A percentile compares a stretch with the other conserved stretches of the same genome.
Evolutionary conservation across 164 flowering plant genomes (phyloP).

Genomic region (Pachysandra terminalis): DNA sequence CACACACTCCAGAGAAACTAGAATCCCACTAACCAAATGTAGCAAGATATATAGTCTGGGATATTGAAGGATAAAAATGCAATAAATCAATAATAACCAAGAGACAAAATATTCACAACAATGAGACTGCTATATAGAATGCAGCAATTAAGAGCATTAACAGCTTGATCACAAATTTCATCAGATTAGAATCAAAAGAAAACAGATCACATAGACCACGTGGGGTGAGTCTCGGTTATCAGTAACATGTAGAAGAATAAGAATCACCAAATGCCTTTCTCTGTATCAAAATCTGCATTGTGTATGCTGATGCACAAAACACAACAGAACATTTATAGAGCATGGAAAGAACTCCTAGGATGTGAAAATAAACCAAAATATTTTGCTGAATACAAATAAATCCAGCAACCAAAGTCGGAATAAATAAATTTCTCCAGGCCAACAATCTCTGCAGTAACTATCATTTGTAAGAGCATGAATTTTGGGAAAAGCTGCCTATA

Average conservation of each 20-base stretch:
- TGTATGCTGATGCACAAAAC: neutral
- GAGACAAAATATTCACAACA: neutral
- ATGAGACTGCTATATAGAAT: neutral
- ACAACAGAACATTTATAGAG: neutral
- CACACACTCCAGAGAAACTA: neutral
- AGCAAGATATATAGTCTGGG: neutral
- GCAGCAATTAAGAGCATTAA: neutral
- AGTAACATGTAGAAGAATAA: neutral
- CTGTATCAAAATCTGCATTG: neutral
- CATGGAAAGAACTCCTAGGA: neutral
- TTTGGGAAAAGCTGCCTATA: too few species aligned
- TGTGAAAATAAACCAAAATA: neutral
- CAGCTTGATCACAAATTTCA: neutral
- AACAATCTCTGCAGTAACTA: neutral
- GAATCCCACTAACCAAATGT: neutral
- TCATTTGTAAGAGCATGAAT: too few species aligned
- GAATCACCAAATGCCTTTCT: neutral
- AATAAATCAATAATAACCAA: neutral
- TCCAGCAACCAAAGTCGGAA: neutral
- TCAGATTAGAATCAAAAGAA: too few species aligned
- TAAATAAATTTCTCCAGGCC: neutral
- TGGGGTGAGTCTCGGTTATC: neutral
- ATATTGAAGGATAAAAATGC: neutral
- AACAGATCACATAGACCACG: too few species aligned
- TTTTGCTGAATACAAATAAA: neutral